Evolutionary conservation across 2,329 filamentous ascomycete genomes (phyloP), one percentile per base, ranked within the genome.

Genomic region (Fusarium hostae): DNA sequence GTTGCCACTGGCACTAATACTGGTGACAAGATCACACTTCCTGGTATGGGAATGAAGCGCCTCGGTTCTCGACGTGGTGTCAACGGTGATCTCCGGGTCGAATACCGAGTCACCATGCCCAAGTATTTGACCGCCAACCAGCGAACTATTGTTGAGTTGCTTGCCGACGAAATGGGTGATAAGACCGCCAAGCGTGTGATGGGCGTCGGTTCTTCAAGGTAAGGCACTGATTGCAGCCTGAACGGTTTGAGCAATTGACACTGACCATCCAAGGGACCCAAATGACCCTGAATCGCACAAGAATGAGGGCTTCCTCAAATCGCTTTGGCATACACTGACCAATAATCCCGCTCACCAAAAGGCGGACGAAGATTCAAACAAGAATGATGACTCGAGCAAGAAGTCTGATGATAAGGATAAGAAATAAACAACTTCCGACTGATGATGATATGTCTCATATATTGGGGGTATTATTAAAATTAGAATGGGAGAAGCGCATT

Each of bases 121-220:
- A 98, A 97, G 83, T 98, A 95, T 78, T 86, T 99, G 72, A 94
- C 89, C 59, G 89, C 92, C 48, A 98, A 97, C 83, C 95, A 99
- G 84, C 89, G 96, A 59, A 97, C 94, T 2, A 92, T 99, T 65
- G 84, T 97, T 47, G 96, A 99, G 84, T 95, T 98, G 89, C 89
- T 99, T 72, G 96, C 96, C 10, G 95, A 99, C 77, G 96, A 99
- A 84, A 92, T 99, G 90, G 91, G 89, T 41, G 96, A 99, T 82
- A 94, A 95, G 85, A 94, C 89, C 32, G 96, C 96, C 37, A 96
- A 94, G 84, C 88, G 96, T 48, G 89, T 97, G 62, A 98, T 99
- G 94, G 95, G 97, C 78, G 84, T 97, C 62, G 79, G 78, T 34
- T 81, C 80, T 56, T 76, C 76, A 43, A 78, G 75, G 80, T 81